A percentile compares a stretch with the other conserved stretches of the same genome.
phyloP scores from a whole-genome alignment of 805 yeast species.

The Pachysolen tannophilus region DNA sequence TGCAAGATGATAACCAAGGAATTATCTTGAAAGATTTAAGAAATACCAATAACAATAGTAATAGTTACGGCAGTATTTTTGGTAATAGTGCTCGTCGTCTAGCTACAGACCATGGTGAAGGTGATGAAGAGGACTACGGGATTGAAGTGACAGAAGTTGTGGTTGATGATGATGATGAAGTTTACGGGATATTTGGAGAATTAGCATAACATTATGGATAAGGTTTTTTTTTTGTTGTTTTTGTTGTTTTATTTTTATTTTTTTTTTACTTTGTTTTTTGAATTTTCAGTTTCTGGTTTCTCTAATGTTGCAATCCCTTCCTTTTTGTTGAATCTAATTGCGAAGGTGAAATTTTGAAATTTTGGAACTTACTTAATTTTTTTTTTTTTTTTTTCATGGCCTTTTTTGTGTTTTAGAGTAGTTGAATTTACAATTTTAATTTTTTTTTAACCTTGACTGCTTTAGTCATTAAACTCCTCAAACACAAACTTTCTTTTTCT shows the following conservation, averaged over 20 bases:
- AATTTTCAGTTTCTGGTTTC: too few relatives aligned
- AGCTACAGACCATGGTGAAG: conserved; percentile 3
- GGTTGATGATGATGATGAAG: neutral
- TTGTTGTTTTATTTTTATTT: too few relatives aligned
- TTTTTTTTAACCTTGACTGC: too few relatives aligned
- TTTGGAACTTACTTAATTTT: too few relatives aligned
- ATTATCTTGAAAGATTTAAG: conserved; percentile 7
- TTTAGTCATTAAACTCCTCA: too few relatives aligned
- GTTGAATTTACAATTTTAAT: too few relatives aligned
- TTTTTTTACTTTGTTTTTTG: neutral
- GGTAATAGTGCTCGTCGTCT: neutral
- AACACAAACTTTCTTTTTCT: too few relatives aligned
- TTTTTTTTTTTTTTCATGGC: too few relatives aligned
- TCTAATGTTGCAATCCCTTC: too few relatives aligned
- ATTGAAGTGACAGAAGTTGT: conserved; percentile 8
- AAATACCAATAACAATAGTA: conserved; percentile 9
- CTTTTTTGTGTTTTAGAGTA: too few relatives aligned
- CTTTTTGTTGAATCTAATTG: too few relatives aligned
- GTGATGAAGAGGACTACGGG: conserved; percentile 1
- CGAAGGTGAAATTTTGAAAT: too few relatives aligned
- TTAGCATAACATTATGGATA: neutral
- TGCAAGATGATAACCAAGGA: conserved; percentile 24
- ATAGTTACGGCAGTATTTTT: conserved; percentile 1
- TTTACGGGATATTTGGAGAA: neutral
- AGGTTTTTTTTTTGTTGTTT: neutral